Percentiles rank a stretch among this genome's conserved stretches.
Conservation (phyloP, 108 stramenopile species). For the Hondaea fermentalgiana region DNA sequence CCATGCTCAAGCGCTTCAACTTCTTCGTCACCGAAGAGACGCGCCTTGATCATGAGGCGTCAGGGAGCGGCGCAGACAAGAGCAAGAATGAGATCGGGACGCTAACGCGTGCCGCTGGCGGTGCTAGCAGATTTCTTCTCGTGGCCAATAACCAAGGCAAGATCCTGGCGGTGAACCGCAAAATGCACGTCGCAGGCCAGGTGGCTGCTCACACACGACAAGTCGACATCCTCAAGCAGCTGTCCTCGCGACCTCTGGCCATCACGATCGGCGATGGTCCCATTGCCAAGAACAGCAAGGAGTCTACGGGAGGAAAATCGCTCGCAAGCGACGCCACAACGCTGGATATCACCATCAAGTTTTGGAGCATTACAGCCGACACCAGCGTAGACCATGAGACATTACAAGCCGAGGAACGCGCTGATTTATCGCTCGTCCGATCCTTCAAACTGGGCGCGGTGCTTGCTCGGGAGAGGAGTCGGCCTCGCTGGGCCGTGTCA, state of each 20-base stretch:
- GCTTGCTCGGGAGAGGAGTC: neutral
- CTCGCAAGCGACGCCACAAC: neutral
- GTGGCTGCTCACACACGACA: neutral
- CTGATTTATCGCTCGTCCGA: neutral
- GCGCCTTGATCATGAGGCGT: neutral
- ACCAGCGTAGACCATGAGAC: neutral
- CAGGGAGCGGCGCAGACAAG: neutral
- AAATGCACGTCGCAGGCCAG: neutral
- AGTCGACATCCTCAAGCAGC: neutral
- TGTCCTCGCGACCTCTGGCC: neutral
- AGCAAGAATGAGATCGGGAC: neutral
- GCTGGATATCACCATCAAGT: neutral
- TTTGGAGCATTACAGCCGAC: neutral
- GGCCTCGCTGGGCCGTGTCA: neutral
- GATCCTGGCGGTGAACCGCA: neutral
- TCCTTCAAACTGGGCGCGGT: neutral
- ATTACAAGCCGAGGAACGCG: neutral
- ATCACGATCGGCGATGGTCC: neutral
- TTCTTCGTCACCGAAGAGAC: conserved; percentile 4
- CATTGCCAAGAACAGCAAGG: too few relatives aligned
- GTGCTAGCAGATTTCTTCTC: neutral
- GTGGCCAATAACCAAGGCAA: neutral
- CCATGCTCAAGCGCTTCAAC: conserved; percentile 18
- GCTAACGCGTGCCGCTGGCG: neutral
- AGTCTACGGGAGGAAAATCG: too few relatives aligned